Conservation (phyloP, 2,329 filamentous ascomycete species). For the Tolypocladium inflatum region DNA sequence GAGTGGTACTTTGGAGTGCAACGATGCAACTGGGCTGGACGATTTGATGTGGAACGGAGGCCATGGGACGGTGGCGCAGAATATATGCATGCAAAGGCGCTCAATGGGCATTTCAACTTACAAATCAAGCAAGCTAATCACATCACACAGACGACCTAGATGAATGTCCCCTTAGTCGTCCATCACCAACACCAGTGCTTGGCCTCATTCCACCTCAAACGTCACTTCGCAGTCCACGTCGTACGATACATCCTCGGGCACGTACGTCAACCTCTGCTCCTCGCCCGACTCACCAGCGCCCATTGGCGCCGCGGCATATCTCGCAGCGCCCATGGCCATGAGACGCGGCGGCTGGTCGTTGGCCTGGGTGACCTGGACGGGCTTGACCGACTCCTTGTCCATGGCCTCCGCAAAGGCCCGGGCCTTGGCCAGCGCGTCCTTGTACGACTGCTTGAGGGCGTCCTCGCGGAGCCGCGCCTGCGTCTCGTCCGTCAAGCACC, state of each 20-base stretch:
- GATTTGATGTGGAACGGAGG: not conserved
- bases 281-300: not conserved
- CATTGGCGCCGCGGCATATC: not conserved
- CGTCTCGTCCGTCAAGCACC: not conserved
- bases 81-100: not conserved
- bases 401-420: not conserved
- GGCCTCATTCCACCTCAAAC: not conserved
- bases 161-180: too few species aligned
- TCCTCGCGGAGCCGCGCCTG: not conserved
- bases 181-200: not conserved
- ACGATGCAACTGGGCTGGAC: not conserved
- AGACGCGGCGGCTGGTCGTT: not conserved
- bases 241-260: not conserved
- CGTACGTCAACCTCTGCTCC: not conserved
- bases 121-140: not conserved
- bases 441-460: not conserved
- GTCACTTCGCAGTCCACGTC: not conserved
- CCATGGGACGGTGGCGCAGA: too few species aligned
- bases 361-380: not conserved
- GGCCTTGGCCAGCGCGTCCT: not conserved
- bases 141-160: too few species aligned
- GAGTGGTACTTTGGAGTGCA: not conserved
- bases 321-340: not conserved
- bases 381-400: not conserved
- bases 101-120: not conserved